Percentiles rank a stretch among this genome's conserved stretches.
Evolutionary conservation across 1,284 basidiomycete species (phyloP).

Genomic region (Ustilago nuda): DNA sequence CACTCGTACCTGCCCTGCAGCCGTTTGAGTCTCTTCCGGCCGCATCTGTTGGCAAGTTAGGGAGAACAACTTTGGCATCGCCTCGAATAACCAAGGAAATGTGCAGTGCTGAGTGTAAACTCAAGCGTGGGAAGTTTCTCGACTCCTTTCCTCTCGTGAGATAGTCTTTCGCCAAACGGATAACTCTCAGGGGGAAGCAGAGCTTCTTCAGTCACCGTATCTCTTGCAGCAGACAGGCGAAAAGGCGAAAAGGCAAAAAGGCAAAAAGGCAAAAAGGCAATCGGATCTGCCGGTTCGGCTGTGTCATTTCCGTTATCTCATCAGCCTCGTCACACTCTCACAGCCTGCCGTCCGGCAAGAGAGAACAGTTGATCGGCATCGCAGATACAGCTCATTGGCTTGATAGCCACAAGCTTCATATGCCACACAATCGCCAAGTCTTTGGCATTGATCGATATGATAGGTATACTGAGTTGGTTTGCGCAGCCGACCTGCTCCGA

Average conservation of each 20-base stretch:
- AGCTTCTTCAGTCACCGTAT: conserved; percentile 1
- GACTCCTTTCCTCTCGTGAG: neutral
- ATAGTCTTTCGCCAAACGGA: neutral
- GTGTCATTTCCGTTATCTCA: conserved; percentile 1
- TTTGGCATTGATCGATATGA: neutral
- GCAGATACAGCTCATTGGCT: neutral
- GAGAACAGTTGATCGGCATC: neutral
- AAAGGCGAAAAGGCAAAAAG: neutral
- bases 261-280: neutral
- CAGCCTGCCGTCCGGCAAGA: neutral
- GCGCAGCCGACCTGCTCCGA: neutral
- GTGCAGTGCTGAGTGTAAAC: conserved; percentile 6
- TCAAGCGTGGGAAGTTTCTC: conserved; percentile 11
- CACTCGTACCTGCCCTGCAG: conserved; percentile 18
- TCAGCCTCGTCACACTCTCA: neutral
- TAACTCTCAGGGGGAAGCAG: neutral
- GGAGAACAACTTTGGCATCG: neutral
- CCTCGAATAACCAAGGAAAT: conserved; percentile 1
- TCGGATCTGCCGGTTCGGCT: conserved; percentile 15
- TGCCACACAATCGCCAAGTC: neutral
- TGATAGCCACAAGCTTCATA: neutral
- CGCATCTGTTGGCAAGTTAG: neutral
- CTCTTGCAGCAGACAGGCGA: neutral
- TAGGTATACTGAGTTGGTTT: neutral
- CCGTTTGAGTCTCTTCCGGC: conserved; percentile 4